A percentile compares a stretch with the other conserved stretches of the same genome.
phyloP scores from a whole-genome alignment of 495 filamentous ascomycete genomes.

The Penicillium salamii region DNA sequence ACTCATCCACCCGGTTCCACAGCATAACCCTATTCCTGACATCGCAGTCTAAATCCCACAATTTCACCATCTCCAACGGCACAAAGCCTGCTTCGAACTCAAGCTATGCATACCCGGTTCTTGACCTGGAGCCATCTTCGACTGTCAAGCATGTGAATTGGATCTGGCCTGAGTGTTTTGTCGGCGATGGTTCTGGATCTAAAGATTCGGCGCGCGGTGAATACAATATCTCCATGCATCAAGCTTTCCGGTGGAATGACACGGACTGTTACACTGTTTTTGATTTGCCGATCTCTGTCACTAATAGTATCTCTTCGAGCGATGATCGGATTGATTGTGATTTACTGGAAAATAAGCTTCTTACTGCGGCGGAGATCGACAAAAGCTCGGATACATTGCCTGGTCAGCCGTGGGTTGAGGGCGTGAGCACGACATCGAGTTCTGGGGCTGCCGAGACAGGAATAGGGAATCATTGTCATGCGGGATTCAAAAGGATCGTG shows the following conservation, averaged over 20 bases:
- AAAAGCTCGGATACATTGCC: constrained; percentile 18
- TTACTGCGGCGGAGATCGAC: constrained; percentile 9
- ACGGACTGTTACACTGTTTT: constrained; percentile 66
- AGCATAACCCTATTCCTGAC: constrained; percentile 66
- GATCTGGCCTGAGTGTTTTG: constrained; percentile 63
- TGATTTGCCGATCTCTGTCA: constrained; percentile 62
- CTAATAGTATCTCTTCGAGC: constrained; percentile 52
- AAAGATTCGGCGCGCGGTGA: constrained; percentile 29
- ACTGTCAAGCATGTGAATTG: constrained; percentile 71
- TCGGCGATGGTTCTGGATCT: constrained; percentile 48
- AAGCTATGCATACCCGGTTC: constrained; percentile 58
- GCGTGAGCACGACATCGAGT: constrained; percentile 7
- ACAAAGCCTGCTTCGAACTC: constrained; percentile 44
- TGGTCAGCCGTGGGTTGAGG: constrained; percentile 20
- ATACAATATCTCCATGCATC: constrained; percentile 64
- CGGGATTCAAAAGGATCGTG: neutral
- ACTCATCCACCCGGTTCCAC: constrained; percentile 52
- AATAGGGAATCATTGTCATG: neutral
- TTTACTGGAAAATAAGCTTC: constrained; percentile 15
- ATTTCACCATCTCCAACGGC: constrained; percentile 68
- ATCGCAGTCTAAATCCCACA: constrained; percentile 55
- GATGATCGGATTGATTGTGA: constrained; percentile 16
- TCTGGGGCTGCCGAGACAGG: constrained; percentile 3
- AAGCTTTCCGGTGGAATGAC: constrained; percentile 62
- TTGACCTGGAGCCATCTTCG: constrained; percentile 57